Percentiles rank a stretch among this genome's conserved stretches.
phyloP scores from a whole-genome alignment of 192 early-diverging fungal species.

The Backusella mclennaniae region DNA sequence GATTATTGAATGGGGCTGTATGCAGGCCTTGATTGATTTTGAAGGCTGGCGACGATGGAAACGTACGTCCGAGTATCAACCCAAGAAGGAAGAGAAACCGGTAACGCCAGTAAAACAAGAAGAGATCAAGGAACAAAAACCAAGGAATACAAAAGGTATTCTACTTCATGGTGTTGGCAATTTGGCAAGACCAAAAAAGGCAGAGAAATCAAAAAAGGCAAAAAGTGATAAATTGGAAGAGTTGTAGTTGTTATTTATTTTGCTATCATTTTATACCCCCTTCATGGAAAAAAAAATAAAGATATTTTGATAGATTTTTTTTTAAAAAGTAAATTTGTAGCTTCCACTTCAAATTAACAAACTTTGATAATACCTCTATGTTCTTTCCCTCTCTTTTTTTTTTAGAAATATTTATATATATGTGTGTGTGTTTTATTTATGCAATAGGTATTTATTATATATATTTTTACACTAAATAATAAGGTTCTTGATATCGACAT shows the following conservation, averaged over 20 bases:
- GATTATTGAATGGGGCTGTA: constrained; percentile 91
- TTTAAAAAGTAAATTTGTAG: no score
- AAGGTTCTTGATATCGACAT: not conserved
- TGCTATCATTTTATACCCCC: not conserved
- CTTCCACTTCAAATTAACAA: no score
- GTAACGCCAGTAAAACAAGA: not conserved
- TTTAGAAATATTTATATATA: no score
- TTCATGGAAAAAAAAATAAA: not conserved
- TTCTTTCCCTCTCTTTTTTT: not conserved
- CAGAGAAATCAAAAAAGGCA: not conserved
- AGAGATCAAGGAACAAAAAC: not conserved
- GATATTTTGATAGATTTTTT: no score
- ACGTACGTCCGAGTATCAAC: not conserved
- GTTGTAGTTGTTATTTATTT: not conserved
- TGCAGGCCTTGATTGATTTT: constrained; percentile 90
- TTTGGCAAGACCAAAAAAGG: not conserved
- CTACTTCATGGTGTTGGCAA: not conserved
- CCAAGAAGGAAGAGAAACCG: not conserved
- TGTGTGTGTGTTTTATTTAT: not conserved
- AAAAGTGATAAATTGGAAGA: not conserved
- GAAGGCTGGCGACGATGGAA: constrained; percentile 67
- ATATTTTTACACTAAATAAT: not conserved
- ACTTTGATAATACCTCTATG: not conserved
- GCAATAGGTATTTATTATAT: not conserved
- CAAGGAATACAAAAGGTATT: not conserved